These are phyloP conservation scores for Globisporangium cystogenes DNA, from an alignment of 352 stramenopile genomes.

Conservation along the genomic window DNA sequence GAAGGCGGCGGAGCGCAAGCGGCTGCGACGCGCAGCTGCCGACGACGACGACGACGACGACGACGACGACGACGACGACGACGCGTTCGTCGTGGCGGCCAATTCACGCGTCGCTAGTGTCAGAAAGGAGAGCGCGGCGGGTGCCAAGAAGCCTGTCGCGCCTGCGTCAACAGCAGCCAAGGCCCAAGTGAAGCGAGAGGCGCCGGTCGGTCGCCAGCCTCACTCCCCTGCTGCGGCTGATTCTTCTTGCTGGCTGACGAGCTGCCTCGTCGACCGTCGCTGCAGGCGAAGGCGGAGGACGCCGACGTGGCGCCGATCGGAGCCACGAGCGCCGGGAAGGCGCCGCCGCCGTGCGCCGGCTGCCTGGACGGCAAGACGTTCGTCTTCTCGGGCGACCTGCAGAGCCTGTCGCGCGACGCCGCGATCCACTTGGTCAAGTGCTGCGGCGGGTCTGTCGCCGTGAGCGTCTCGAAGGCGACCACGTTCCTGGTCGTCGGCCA, in stretches of 20 bases:
- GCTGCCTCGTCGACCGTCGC: background rate
- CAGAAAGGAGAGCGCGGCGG: slow-evolving; percentile 11
- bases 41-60: slow-evolving; percentile 24
- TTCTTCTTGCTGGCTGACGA: no score
- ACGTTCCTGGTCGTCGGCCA: slow-evolving; percentile 75
- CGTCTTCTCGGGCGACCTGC: slow-evolving; percentile 65
- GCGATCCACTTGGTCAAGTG: slow-evolving; percentile 75
- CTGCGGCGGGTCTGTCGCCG: slow-evolving; percentile 63
- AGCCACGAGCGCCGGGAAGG: slow-evolving; percentile 27
- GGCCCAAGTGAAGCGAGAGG: background rate
- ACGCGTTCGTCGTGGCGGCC: background rate
- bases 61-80: slow-evolving; percentile 13
- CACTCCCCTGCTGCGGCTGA: no score
- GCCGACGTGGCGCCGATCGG: slow-evolving; percentile 16
- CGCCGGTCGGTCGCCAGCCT: background rate
- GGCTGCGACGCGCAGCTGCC: slow-evolving; percentile 19
- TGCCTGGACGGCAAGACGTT: slow-evolving; percentile 80
- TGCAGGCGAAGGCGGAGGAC: background rate
- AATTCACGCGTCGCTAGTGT: slow-evolving; percentile 5
- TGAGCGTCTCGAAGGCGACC: slow-evolving; percentile 53
- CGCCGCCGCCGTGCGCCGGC: slow-evolving; percentile 43
- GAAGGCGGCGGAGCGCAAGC: slow-evolving; percentile 21
- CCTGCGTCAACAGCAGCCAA: background rate
- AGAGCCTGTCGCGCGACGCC: slow-evolving; percentile 50
- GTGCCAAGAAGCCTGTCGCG: background rate